Conservation (phyloP, 257 asterid species). For the Solanum rostratum region DNA sequence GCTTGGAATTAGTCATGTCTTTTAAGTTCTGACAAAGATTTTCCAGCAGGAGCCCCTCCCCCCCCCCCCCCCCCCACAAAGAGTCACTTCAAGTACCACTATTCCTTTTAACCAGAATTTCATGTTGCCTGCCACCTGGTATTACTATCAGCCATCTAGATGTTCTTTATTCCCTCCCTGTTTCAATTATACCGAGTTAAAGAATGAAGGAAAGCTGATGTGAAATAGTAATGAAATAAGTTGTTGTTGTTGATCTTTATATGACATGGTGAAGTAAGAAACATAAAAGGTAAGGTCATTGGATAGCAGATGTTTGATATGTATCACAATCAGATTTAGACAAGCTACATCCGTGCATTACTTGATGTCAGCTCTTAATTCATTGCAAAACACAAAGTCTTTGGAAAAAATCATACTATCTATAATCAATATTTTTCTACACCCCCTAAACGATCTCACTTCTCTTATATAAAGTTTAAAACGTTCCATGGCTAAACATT, state of each 20-base stretch:
- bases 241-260: neutral
- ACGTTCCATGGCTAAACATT: neutral
- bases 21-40: neutral
- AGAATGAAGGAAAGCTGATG: neutral
- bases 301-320: neutral
- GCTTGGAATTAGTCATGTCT: neutral
- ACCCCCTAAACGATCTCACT: neutral
- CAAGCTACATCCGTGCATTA: neutral
- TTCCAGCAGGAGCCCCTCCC: neutral
- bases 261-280: neutral
- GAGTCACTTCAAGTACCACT: neutral
- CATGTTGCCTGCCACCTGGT: neutral
- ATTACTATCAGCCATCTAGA: neutral
- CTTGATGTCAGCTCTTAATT: neutral
- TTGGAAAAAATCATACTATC: neutral
- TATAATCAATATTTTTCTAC: neutral
- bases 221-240: neutral
- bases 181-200: neutral
- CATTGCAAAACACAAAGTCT: neutral
- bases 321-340: neutral
- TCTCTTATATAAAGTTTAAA: neutral
- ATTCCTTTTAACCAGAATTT: neutral
- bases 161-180: neutral
- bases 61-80: no score
- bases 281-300: neutral